A percentile compares a stretch with the other conserved stretches of the same genome.
Evolutionary conservation across 495 filamentous ascomycete genomes (phyloP).

Genomic region (Penicillium salamii): DNA sequence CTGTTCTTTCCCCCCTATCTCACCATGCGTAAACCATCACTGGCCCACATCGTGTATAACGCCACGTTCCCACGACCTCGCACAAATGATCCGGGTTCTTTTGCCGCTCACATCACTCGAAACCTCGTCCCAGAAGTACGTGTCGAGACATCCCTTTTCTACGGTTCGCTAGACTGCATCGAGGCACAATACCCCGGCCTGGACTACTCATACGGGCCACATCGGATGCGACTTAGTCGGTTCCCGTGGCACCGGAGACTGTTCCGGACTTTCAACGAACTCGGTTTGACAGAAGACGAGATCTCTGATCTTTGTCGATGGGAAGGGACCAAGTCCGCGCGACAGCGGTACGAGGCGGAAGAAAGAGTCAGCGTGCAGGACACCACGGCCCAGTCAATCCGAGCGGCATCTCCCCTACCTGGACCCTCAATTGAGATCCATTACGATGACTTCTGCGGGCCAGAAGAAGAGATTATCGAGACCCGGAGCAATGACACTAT

Average conservation of each 20-base stretch:
- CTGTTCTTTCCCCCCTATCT: not conserved
- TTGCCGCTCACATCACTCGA: conserved; percentile 56
- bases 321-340: conserved; percentile 91
- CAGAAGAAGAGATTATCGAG: conserved; percentile 30
- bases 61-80: conserved; percentile 56
- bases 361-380: conserved; percentile 70
- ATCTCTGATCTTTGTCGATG: conserved; percentile 80
- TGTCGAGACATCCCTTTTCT: conserved; percentile 79
- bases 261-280: conserved; percentile 76
- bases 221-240: conserved; percentile 79
- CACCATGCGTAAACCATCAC: conserved; percentile 59
- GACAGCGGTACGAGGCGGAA: conserved; percentile 79
- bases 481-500: conserved; percentile 25
- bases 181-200: conserved; percentile 91
- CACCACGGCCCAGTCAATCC: conserved; percentile 71
- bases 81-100: conserved; percentile 53
- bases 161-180: conserved; percentile 77
- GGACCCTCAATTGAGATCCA: conserved; percentile 33
- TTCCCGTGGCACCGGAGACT: conserved; percentile 78
- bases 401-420: conserved; percentile 31
- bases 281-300: conserved; percentile 72
- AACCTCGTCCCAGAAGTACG: conserved; percentile 88
- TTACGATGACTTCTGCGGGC: conserved; percentile 29
- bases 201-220: conserved; percentile 76
- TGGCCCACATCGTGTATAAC: conserved; percentile 55